These are phyloP conservation scores for Erucastrum elatum DNA, from an alignment of 345 rosid genomes.

Conservation along the genomic window DNA sequence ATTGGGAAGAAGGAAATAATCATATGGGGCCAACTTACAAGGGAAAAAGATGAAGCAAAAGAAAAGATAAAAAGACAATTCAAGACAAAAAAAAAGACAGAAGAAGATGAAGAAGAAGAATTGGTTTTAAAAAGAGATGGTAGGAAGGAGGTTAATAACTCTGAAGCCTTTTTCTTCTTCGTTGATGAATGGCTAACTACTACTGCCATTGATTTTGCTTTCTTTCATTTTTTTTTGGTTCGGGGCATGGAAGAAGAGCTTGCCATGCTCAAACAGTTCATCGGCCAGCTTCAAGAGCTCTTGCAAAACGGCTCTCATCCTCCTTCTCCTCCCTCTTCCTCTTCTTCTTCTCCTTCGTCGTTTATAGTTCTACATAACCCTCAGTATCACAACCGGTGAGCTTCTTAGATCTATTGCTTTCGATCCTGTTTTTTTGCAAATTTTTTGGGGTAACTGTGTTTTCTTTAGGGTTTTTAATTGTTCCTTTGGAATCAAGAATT, in stretches of 20 bases:
- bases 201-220: conserved; percentile 18
- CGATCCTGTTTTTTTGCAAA: not conserved
- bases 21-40: conserved; percentile 50
- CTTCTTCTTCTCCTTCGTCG: not conserved
- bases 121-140: conserved; percentile 3
- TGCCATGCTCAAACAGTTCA: conserved; percentile 95
- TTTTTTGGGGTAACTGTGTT: not conserved
- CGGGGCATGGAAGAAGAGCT: conserved; percentile 92
- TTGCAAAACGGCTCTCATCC: conserved; percentile 66
- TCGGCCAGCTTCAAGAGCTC: conserved; percentile 92
- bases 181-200: not conserved
- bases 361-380: conserved; percentile 42
- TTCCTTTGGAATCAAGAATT: not conserved
- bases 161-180: not conserved
- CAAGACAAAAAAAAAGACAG: not conserved
- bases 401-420: conserved; percentile 25
- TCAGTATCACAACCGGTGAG: conserved; percentile 44
- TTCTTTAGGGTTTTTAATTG: conserved; percentile 2
- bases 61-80: conserved; percentile 32
- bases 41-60: conserved; percentile 50
- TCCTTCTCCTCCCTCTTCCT: conserved; percentile 36
- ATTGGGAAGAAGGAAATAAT: conserved; percentile 41
- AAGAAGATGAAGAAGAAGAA: not conserved
- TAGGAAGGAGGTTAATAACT: too few relatives aligned
- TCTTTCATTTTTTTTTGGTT: not conserved